These are phyloP conservation scores for Dipodascopsis tothii DNA, from an alignment of 805 yeast genomes.

Conservation along the genomic window DNA sequence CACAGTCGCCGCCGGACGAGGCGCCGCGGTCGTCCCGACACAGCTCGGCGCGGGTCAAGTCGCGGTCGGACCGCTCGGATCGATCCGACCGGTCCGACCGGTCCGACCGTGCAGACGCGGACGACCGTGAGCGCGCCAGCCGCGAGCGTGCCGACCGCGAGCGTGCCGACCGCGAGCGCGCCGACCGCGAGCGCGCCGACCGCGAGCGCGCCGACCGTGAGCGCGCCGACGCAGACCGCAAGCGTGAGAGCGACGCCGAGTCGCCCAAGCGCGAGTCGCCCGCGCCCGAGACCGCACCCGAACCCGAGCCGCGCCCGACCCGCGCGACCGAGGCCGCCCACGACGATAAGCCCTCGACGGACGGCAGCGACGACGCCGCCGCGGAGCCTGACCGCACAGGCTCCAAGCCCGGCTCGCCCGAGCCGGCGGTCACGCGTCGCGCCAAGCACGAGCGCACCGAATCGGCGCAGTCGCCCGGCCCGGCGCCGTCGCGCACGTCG, in stretches of 20 bases:
- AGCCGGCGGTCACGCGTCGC: neutral
- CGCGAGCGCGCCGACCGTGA: neutral
- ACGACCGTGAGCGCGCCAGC: no score
- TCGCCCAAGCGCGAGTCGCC: neutral
- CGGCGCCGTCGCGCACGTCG: neutral
- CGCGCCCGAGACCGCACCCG: neutral
- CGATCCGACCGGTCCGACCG: no score
- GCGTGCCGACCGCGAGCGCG: neutral
- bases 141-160: neutral
- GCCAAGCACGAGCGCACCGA: neutral
- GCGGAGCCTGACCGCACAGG: no score
- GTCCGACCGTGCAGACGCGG: no score
- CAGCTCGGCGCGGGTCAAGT: no score
- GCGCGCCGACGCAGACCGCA: neutral
- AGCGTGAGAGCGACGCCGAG: neutral
- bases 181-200: neutral
- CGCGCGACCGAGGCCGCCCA: neutral
- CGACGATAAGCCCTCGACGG: neutral
- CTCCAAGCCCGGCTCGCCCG: neutral
- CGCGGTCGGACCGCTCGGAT: neutral
- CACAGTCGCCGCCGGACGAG: slow-evolving; percentile 12
- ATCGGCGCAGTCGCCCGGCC: neutral
- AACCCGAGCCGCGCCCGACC: no score
- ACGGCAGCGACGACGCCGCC: neutral
- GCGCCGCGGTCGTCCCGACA: neutral